Percentiles rank a stretch among this genome's conserved stretches.
phyloP scores from a whole-genome alignment of 2,329 filamentous ascomycete species.

The Colletotrichum somersetense region DNA sequence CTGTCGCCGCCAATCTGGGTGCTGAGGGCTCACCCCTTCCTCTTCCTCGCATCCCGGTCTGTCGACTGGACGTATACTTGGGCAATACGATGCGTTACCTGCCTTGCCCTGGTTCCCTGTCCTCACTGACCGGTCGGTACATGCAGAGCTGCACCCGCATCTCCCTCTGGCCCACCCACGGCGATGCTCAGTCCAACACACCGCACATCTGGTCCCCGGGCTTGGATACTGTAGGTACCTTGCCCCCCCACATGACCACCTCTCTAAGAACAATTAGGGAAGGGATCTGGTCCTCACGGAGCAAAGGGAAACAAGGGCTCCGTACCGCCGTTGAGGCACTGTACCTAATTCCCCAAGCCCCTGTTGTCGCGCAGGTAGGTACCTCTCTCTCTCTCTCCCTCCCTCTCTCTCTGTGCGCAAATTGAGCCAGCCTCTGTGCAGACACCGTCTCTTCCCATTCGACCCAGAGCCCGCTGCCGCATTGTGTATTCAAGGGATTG shows the following conservation, averaged over 20 bases:
- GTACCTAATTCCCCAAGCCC: slow-evolving; percentile 29
- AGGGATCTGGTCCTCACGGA: slow-evolving; percentile 41
- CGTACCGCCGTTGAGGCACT: slow-evolving; percentile 34
- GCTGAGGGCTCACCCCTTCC: slow-evolving; percentile 24
- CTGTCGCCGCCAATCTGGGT: slow-evolving; percentile 36
- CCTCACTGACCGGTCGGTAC: slow-evolving; percentile 38
- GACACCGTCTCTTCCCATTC: neutral
- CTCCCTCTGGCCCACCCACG: slow-evolving; percentile 24
- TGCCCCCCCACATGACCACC: slow-evolving; percentile 19
- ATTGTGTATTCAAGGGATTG: neutral
- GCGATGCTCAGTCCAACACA: slow-evolving; percentile 41
- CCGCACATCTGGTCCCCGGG: slow-evolving; percentile 42
- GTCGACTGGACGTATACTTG: slow-evolving; percentile 37
- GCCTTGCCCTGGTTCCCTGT: slow-evolving; percentile 25
- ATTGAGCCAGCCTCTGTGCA: slow-evolving; percentile 6
- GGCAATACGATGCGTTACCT: slow-evolving; percentile 41
- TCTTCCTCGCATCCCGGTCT: slow-evolving; percentile 23
- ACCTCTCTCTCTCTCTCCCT: no score
- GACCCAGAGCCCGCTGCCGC: neutral
- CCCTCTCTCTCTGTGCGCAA: slow-evolving; percentile 22
- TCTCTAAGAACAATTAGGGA: slow-evolving; percentile 20
- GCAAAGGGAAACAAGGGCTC: slow-evolving; percentile 27
- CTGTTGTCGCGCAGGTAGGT: slow-evolving; percentile 28
- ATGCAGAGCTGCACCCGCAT: slow-evolving; percentile 35
- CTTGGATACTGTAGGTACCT: slow-evolving; percentile 7